Evolutionary conservation across 1,139 yeast genomes (phyloP).

Genomic region (Suhomyces bokatorum): DNA sequence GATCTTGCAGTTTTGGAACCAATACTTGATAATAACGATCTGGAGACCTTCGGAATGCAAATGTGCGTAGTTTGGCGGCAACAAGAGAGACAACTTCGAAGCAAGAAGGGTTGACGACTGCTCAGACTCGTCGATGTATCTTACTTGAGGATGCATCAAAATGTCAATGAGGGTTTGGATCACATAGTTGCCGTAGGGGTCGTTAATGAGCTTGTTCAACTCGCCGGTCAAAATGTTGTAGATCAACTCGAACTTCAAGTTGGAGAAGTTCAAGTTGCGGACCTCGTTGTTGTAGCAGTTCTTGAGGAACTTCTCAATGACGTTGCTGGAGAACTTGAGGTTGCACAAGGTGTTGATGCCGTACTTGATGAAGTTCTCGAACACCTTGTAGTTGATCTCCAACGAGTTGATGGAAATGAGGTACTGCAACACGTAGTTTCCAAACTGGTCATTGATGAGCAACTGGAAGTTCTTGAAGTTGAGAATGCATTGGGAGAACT

Average conservation of each 20-base stretch:
- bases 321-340: conserved; percentile 49
- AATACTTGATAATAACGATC: conserved; percentile 38
- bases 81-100: conserved; percentile 22
- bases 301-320: conserved; percentile 47
- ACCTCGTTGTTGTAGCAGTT: conserved; percentile 43
- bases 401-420: conserved; percentile 43
- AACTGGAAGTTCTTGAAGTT: conserved; percentile 33
- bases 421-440: conserved; percentile 50
- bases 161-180: conserved; percentile 40
- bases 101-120: conserved; percentile 12
- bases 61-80: conserved; percentile 21
- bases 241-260: conserved; percentile 41
- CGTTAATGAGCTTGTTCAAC: conserved; percentile 47
- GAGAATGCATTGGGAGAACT: conserved; percentile 39
- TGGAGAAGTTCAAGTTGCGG: conserved; percentile 20
- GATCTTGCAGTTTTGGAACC: conserved; percentile 48
- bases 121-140: conserved; percentile 14
- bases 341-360: conserved; percentile 43
- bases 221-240: conserved; percentile 36
- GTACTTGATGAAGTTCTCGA: conserved; percentile 34
- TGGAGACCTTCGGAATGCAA: conserved; percentile 22
- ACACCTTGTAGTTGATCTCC: conserved; percentile 38
- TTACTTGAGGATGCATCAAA: conserved; percentile 33
- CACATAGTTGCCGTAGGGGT: conserved; percentile 31
- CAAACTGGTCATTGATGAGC: conserved; percentile 47